Conservation (phyloP, 2,329 filamentous ascomycete species). For the Nigrospora oryzae region DNA sequence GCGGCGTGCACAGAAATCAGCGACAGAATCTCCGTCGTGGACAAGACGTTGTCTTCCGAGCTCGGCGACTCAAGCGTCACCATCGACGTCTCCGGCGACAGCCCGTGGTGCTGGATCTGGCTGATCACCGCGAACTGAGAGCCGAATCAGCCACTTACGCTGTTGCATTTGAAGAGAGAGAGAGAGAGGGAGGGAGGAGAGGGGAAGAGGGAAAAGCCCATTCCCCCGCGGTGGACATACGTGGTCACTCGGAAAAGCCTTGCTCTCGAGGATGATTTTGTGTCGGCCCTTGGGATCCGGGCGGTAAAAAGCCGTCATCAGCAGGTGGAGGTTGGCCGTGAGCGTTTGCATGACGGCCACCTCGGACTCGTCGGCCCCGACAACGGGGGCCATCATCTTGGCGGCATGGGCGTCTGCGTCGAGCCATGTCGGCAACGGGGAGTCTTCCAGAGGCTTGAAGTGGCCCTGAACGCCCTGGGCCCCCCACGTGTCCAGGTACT, state of each 20-base stretch:
- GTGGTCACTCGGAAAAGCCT: conserved; percentile 76
- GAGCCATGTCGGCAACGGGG: conserved; percentile 56
- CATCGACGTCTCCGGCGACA: conserved; percentile 57
- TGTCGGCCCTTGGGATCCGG: conserved; percentile 50
- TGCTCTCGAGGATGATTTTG: conserved; percentile 73
- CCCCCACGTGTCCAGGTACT: conserved; percentile 67
- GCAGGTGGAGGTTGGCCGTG: conserved; percentile 68
- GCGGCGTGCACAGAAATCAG: conserved; percentile 59
- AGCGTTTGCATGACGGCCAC: conserved; percentile 75
- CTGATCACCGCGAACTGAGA: conserved; percentile 66
- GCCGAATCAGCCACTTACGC: too few relatives aligned
- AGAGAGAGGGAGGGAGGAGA: neutral
- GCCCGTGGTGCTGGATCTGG: conserved; percentile 61
- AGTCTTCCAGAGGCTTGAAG: conserved; percentile 57
- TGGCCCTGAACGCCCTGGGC: conserved; percentile 71
- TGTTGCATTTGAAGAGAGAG: too few relatives aligned
- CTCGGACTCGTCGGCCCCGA: conserved; percentile 60
- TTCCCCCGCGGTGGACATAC: conserved; percentile 31
- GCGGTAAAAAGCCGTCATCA: conserved; percentile 72
- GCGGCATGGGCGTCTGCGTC: conserved; percentile 62
- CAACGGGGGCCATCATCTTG: conserved; percentile 58
- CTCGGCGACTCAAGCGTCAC: conserved; percentile 54
- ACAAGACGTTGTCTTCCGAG: conserved; percentile 42
- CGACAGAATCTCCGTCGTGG: conserved; percentile 58
- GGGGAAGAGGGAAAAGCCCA: neutral